Percentiles rank a stretch among this genome's conserved stretches.
Conservation (phyloP, 352 stramenopile genomes). For the Pythium oligandrum region DNA sequence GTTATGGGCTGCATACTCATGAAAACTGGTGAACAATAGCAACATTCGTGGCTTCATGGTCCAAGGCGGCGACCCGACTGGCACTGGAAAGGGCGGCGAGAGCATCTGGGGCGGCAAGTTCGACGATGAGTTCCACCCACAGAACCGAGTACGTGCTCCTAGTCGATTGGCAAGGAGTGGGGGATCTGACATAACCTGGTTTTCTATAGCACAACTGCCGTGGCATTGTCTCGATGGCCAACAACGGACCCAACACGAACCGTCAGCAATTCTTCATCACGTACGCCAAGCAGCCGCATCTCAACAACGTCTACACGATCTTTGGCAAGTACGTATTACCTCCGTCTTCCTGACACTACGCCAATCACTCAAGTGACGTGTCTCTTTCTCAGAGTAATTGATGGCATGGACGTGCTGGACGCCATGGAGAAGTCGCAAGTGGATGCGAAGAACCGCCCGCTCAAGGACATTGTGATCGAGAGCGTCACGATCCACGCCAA, state of each 20-base stretch:
- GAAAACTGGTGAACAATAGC: constrained; percentile 16
- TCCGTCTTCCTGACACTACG: neutral
- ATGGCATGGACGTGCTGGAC: constrained; percentile 97
- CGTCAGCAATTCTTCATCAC: constrained; percentile 98
- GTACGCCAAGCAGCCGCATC: constrained; percentile 93
- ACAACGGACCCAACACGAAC: constrained; percentile 90
- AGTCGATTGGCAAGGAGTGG: neutral
- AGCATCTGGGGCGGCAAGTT: constrained; percentile 90
- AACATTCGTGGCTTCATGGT: constrained; percentile 89
- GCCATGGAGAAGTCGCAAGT: constrained; percentile 94
- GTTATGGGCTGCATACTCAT: neutral
- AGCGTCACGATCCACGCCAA: constrained; percentile 91
- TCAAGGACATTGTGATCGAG: constrained; percentile 88
- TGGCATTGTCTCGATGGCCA: constrained; percentile 92
- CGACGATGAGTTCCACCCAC: constrained; percentile 90
- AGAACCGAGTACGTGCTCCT: constrained; percentile 53
- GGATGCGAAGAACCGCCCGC: constrained; percentile 85
- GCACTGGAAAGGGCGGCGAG: constrained; percentile 87
- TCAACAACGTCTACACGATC: constrained; percentile 98
- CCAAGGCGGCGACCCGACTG: constrained; percentile 88
- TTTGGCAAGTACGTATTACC: constrained; percentile 87
- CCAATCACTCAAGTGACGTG: too few relatives aligned
- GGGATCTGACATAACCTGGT: neutral
- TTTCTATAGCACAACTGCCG: constrained; percentile 72
- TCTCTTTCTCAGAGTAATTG: constrained; percentile 68